Conservation (phyloP, 2,329 filamentous ascomycete species). For the Sporothrix variecibatus region DNA sequence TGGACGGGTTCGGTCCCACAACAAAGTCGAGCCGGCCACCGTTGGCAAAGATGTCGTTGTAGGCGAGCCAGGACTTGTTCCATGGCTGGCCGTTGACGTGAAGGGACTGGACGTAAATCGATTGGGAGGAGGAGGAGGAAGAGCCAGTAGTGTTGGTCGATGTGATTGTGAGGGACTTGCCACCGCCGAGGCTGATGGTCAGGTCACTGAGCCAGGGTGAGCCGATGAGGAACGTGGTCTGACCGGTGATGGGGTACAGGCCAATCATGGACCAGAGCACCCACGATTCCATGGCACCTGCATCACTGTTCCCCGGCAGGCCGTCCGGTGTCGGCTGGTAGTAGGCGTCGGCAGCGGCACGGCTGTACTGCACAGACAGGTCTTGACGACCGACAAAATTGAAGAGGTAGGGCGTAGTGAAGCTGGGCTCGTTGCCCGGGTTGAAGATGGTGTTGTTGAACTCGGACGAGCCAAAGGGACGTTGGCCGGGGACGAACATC, state of each 20-base stretch:
- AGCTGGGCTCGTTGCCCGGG: conserved; percentile 65
- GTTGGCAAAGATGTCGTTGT: conserved; percentile 65
- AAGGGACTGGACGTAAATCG: conserved; percentile 65
- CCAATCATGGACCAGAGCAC: conserved; percentile 69
- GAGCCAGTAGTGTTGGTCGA: conserved; percentile 43
- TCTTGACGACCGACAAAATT: conserved; percentile 66
- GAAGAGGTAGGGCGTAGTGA: conserved; percentile 69
- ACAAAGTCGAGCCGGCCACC: conserved; percentile 66
- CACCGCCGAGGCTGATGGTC: conserved; percentile 58
- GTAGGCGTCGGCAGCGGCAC: conserved; percentile 59
- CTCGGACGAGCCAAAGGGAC: conserved; percentile 41
- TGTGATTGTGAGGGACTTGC: conserved; percentile 57
- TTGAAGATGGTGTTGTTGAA: conserved; percentile 51
- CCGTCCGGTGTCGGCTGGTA: conserved; percentile 58
- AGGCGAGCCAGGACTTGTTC: conserved; percentile 65
- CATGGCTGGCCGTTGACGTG: conserved; percentile 65
- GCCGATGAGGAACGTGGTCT: conserved; percentile 66
- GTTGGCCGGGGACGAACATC: conserved; percentile 57
- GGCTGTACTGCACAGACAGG: conserved; percentile 59
- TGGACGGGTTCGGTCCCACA: conserved; percentile 53
- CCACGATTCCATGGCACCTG: conserved; percentile 73
- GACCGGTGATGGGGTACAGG: conserved; percentile 67
- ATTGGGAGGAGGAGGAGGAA: conserved; percentile 43
- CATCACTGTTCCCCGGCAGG: conserved; percentile 70
- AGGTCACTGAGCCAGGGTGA: conserved; percentile 64